A percentile compares a stretch with the other conserved stretches of the same genome.
These are phyloP conservation scores for Ophiorrhiza pumila DNA, from an alignment of 257 asterid species.

Conservation along the genomic window DNA sequence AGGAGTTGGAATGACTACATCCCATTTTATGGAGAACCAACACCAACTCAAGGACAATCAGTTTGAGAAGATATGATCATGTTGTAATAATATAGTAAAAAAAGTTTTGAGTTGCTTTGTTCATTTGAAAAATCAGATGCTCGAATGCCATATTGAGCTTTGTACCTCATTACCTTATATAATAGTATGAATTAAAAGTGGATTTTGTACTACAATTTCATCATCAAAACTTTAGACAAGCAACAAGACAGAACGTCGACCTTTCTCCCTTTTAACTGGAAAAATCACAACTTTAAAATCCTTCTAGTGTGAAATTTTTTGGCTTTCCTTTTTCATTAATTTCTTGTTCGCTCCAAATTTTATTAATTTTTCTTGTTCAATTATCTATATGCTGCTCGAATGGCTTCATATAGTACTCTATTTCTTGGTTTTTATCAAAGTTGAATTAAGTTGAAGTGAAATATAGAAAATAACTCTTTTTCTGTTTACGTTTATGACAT, in stretches of 20 bases:
- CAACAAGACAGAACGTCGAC: neutral
- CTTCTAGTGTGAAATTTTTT: too few species aligned
- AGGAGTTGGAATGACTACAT: slow-evolving; percentile 73
- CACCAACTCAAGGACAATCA: slow-evolving; percentile 39
- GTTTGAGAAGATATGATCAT: slow-evolving; percentile 26
- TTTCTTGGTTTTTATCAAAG: too few species aligned
- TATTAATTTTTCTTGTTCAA: too few species aligned
- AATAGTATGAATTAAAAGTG: neutral
- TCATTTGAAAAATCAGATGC: neutral
- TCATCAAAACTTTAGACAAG: neutral
- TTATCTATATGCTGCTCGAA: too few species aligned
- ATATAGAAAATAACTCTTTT: too few species aligned
- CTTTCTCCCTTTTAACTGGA: too few species aligned
- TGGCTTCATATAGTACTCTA: too few species aligned
- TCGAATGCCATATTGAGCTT: neutral
- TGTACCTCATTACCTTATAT: neutral
- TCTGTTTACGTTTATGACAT: too few species aligned
- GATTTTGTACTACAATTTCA: neutral
- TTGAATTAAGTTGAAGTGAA: too few species aligned
- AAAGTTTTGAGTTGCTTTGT: neutral
- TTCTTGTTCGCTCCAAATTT: too few species aligned
- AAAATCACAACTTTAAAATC: too few species aligned
- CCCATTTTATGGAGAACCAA: slow-evolving; percentile 41
- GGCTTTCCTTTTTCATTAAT: too few species aligned
- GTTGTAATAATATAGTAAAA: neutral